Evolutionary conservation across 805 yeast species (phyloP), one percentile per base, ranked within the genome.

Genomic region (Ogataea paradorogensis): DNA sequence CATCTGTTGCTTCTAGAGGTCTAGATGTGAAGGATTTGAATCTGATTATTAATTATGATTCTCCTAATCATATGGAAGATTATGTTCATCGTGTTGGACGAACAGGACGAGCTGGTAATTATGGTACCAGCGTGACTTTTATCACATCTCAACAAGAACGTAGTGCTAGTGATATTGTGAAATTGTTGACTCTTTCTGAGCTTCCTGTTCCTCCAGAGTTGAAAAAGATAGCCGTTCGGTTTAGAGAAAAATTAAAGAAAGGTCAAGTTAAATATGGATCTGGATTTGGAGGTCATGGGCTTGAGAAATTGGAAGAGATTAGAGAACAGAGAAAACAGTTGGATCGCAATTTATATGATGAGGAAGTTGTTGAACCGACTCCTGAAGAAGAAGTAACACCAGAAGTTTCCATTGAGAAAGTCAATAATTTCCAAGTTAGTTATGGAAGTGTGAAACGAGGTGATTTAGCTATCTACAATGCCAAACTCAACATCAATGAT

Each of bases 51-150:
- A 85, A 93, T 47, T 85, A 74, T 53, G 89, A 84, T 49, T 74
- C 87, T 0, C 95, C 96, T 0, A 85, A 74, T 47, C 95, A 90
- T 45, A 73, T 89, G 72, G 98, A 95, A 47, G 98, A 93, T 59
- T 93, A 93, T 56, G 91, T 93, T 9, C 99, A 93, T 63, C 74
- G 98, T 7, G 95, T 90, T 1, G 99, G 99, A 0, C 70, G 99
- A 42, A 93, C 99, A 0, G 99, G 97, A 0, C 71, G 99, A 45
- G 98, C 97, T 1, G 93, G 93, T 0, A 72, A 73, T 25, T 65
- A 63, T 3, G 99, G 99, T 2, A 67, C 64, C 55, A 75, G 70
- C n/a, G 68, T 88, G 4, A 84, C 97, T 0, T 76, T 91, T 48
- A 67, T 93, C 4, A 66, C 80, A 1, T 65, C 74, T 0, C 64